Conservation (phyloP, 805 yeast genomes). For the Ogataea wickerhamii region DNA sequence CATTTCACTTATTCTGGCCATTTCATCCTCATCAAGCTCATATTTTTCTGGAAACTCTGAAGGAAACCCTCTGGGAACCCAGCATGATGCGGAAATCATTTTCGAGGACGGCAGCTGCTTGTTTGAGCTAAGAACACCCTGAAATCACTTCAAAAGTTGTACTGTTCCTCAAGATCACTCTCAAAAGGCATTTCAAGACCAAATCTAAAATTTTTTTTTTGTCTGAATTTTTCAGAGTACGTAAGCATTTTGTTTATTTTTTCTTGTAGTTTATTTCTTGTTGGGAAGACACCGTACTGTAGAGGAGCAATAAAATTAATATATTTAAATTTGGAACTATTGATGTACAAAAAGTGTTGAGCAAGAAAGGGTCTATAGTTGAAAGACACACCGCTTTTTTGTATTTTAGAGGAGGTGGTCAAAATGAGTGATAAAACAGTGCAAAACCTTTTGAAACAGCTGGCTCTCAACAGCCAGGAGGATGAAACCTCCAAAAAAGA, state of each 20-base stretch:
- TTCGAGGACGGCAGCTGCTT: background rate
- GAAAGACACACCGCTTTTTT: too few relatives aligned
- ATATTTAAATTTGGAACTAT: too few relatives aligned
- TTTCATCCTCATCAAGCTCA: constrained; percentile 85
- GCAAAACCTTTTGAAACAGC: constrained; percentile 56
- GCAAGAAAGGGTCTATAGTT: too few relatives aligned
- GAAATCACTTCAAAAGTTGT: background rate
- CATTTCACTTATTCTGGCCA: constrained; percentile 83
- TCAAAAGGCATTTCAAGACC: background rate
- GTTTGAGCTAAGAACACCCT: background rate
- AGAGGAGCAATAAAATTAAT: too few relatives aligned
- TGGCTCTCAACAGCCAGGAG: constrained; percentile 48
- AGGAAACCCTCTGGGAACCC: constrained; percentile 97
- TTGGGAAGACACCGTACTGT: too few relatives aligned
- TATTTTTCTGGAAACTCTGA: constrained; percentile 88
- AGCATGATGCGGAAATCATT: constrained; percentile 87
- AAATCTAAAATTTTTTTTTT: background rate
- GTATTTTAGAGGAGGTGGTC: too few relatives aligned
- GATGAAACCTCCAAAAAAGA: constrained; percentile 58
- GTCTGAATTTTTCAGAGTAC: constrained; percentile 1
- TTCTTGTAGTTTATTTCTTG: too few relatives aligned
- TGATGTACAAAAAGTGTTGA: too few relatives aligned
- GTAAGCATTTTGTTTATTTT: background rate
- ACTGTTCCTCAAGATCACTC: background rate
- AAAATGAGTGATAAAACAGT: constrained; percentile 34